phyloP scores from a whole-genome alignment of 2,329 filamentous ascomycete species.

The Verticillium tricorpus region DNA sequence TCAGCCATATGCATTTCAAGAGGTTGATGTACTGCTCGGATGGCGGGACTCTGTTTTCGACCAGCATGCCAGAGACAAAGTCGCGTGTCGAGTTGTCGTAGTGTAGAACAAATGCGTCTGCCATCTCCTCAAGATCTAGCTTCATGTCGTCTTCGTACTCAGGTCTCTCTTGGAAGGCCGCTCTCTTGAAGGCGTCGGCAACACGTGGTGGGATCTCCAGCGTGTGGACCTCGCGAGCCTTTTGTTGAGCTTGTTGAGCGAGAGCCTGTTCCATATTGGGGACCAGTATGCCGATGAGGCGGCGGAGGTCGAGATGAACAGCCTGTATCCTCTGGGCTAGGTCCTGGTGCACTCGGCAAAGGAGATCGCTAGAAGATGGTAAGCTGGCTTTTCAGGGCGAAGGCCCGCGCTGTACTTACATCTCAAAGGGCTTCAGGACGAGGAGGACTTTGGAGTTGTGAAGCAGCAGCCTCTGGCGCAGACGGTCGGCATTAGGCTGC shows the following conservation, averaged over 20 bases:
- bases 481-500: conserved; percentile 24
- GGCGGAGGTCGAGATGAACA: conserved; percentile 12
- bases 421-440: conserved; percentile 29
- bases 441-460: conserved; percentile 29
- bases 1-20: conserved; percentile 28
- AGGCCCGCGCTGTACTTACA: conserved; percentile 17
- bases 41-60: conserved; percentile 17
- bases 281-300: conserved; percentile 15
- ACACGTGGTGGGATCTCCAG: conserved; percentile 18
- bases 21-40: conserved; percentile 24
- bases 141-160: not conserved
- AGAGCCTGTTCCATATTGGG: conserved; percentile 15
- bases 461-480: conserved; percentile 25
- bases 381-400: not conserved
- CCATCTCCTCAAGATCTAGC: conserved; percentile 17
- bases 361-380: conserved; percentile 21
- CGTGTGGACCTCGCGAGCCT: conserved; percentile 3
- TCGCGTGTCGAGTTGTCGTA: conserved; percentile 19
- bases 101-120: conserved; percentile 26
- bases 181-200: conserved; percentile 7
- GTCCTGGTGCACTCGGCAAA: conserved; percentile 20
- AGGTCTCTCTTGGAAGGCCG: conserved; percentile 2
- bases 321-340: conserved; percentile 11
- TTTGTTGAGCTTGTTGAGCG: conserved; percentile 11
- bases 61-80: conserved; percentile 18